phyloP scores from a whole-genome alignment of 2,329 filamentous ascomycete species.

The Fusarium musae region DNA sequence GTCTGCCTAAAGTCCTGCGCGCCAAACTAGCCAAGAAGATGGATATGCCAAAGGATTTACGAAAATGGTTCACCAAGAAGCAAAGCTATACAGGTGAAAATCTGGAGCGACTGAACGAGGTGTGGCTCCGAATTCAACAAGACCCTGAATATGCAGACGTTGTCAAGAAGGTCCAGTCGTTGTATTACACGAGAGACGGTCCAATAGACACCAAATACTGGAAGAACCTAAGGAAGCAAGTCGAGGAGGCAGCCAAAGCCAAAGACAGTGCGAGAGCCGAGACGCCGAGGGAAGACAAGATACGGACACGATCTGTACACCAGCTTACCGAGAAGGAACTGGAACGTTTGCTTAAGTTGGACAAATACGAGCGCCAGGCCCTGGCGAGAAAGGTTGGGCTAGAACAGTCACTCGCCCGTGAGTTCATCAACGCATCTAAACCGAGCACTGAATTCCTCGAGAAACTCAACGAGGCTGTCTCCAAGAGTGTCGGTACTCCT shows the following conservation, averaged over 20 bases:
- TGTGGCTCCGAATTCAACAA: background rate
- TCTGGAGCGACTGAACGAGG: background rate
- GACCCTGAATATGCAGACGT: background rate
- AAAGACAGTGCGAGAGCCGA: background rate
- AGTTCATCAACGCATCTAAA: background rate
- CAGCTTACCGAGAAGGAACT: background rate
- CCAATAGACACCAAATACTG: background rate
- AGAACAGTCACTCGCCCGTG: background rate
- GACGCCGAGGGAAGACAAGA: background rate
- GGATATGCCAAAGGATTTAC: background rate
- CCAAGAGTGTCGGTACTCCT: background rate
- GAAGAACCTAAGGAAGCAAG: background rate
- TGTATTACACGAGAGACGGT: background rate
- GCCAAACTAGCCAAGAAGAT: background rate
- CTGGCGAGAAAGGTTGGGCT: background rate
- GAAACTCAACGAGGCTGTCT: constrained; percentile 7
- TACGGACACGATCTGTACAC: background rate
- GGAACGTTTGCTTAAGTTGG: background rate
- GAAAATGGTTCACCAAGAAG: background rate
- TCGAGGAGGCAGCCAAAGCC: background rate
- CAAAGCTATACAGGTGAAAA: background rate
- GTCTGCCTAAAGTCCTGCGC: background rate
- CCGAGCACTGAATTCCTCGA: background rate
- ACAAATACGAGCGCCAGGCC: background rate
- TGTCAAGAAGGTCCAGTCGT: background rate